Conservation (phyloP, 2,329 filamentous ascomycete species). For the Pestalotiopsis fici region DNA sequence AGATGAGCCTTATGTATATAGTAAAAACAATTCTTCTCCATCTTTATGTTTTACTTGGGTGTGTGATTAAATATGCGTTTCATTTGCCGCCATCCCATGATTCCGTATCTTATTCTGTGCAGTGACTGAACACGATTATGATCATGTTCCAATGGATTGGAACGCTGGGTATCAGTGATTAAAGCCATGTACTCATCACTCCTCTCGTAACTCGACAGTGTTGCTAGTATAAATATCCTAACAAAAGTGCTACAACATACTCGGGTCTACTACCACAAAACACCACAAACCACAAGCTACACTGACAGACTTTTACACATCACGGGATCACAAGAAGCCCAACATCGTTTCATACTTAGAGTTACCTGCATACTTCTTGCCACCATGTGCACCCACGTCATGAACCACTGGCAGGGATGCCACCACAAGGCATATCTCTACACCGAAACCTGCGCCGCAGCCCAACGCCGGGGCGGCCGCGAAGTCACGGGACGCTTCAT, state of each 20-base stretch:
- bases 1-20: neutral
- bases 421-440: too few relatives aligned
- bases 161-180: neutral
- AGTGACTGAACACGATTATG: neutral
- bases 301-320: too few relatives aligned
- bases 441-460: too few relatives aligned
- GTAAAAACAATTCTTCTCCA: neutral
- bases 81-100: neutral
- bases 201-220: neutral
- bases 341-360: too few relatives aligned
- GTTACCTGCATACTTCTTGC: too few relatives aligned
- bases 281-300: too few relatives aligned
- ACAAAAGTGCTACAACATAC: too few relatives aligned
- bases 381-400: too few relatives aligned
- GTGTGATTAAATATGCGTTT: neutral
- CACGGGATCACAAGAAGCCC: too few relatives aligned
- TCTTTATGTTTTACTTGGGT: neutral
- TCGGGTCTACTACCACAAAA: too few relatives aligned
- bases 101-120: neutral
- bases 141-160: neutral
- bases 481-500: neutral
- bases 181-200: neutral
- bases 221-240: neutral
- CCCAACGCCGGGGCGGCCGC: too few relatives aligned
- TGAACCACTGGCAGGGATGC: too few relatives aligned